phyloP scores from a whole-genome alignment of 768 basidiomycete species.

The Hericium alpestre region DNA sequence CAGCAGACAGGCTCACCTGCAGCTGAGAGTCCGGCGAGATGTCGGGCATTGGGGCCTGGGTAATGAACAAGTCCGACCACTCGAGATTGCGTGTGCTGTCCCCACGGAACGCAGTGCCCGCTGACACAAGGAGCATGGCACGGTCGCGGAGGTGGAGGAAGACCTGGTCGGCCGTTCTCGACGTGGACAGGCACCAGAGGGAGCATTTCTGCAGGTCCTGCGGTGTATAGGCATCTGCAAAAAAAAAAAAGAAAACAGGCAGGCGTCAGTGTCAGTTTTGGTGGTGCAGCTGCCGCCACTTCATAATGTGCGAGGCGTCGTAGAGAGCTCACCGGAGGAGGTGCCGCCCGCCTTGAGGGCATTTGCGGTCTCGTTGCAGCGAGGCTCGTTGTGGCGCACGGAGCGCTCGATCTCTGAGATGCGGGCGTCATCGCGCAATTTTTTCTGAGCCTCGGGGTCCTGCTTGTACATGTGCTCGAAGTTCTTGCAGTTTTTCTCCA shows the following conservation, averaged over 20 bases:
- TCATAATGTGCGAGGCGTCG: too few relatives aligned
- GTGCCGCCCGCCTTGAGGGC: not conserved
- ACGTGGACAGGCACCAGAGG: not conserved
- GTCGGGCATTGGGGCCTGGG: too few relatives aligned
- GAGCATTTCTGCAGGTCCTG: not conserved
- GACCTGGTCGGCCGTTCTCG: not conserved
- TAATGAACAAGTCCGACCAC: too few relatives aligned
- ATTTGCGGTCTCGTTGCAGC: not conserved
- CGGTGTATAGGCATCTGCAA: not conserved
- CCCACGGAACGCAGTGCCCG: too few relatives aligned
- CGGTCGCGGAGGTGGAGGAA: not conserved
- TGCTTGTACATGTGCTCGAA: not conserved
- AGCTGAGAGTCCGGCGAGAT: too few relatives aligned
- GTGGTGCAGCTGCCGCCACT: too few relatives aligned
- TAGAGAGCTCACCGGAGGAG: not conserved
- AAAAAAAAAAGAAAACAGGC: too few relatives aligned
- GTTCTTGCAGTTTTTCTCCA: not conserved
- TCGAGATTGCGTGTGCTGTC: too few relatives aligned
- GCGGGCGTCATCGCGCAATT: not conserved
- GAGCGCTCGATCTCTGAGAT: not conserved
- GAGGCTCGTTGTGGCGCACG: not conserved
- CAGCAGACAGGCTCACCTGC: too few relatives aligned
- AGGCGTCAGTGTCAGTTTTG: too few relatives aligned
- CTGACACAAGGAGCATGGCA: not conserved
- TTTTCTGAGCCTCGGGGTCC: not conserved